Percentiles rank a stretch among this genome's conserved stretches.
These are phyloP conservation scores for Xylariaceae sp. DNA, from an alignment of 2,329 filamentous ascomycete genomes.

Conservation along the genomic window DNA sequence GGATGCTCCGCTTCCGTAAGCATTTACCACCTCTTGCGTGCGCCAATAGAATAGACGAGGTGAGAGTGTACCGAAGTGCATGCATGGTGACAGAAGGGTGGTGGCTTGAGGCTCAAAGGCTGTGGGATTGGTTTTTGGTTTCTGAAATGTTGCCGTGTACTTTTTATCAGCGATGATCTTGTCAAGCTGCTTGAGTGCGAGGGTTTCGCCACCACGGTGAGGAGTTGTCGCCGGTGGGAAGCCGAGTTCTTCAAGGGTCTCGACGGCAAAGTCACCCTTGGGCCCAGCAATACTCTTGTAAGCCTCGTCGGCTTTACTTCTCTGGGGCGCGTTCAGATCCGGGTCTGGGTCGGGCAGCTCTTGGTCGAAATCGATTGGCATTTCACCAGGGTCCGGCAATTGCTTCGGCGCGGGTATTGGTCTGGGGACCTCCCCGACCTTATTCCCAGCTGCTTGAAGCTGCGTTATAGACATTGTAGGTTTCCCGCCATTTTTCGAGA, in stretches of 20 bases:
- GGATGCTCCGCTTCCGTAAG: conserved; percentile 52
- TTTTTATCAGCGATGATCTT: conserved; percentile 56
- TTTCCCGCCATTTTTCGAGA: conserved; percentile 60
- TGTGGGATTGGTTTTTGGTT: conserved; percentile 71
- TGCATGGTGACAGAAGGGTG: conserved; percentile 66
- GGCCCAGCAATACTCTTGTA: conserved; percentile 63
- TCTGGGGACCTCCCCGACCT: conserved; percentile 56
- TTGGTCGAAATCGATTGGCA: conserved; percentile 55
- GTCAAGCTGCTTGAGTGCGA: conserved; percentile 55
- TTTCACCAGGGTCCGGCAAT: conserved; percentile 63
- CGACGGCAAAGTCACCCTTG: conserved; percentile 64
- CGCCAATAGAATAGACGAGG: conserved; percentile 70
- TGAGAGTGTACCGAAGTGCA: conserved; percentile 72
- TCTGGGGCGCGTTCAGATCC: conserved; percentile 57
- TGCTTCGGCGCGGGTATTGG: conserved; percentile 56
- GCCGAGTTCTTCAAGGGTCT: conserved; percentile 67
- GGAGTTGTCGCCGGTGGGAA: conserved; percentile 61
- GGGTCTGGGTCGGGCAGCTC: conserved; percentile 42
- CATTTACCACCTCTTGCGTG: conserved; percentile 56
- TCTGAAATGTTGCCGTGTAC: conserved; percentile 71
- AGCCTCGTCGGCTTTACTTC: conserved; percentile 49
- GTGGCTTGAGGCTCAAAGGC: conserved; percentile 70
- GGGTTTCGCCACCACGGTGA: conserved; percentile 66
- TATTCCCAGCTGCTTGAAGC: conserved; percentile 58
- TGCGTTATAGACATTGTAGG: conserved; percentile 73